These are phyloP conservation scores for Aspergillus sparsus DNA, from an alignment of 495 filamentous ascomycete genomes.

Conservation along the genomic window DNA sequence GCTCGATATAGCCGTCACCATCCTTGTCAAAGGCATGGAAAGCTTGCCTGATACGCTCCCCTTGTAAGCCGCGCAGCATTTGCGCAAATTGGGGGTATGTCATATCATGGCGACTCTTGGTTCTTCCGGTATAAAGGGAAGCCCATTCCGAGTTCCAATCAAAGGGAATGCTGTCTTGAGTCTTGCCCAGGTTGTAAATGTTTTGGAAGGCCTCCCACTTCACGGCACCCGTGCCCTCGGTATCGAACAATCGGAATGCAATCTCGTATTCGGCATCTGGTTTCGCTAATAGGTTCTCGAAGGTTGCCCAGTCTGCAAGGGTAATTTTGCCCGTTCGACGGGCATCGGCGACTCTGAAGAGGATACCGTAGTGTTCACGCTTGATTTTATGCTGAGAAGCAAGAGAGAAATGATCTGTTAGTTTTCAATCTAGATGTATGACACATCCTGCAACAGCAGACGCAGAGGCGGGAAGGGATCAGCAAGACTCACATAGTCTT, in stretches of 20 bases:
- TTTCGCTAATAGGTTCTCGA: constrained; percentile 89
- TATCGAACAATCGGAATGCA: constrained; percentile 92
- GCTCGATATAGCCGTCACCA: constrained; percentile 95
- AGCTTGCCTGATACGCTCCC: constrained; percentile 91
- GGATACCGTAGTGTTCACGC: constrained; percentile 88
- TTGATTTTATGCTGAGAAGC: constrained; percentile 86
- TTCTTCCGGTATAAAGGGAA: constrained; percentile 86
- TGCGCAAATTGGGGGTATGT: constrained; percentile 97
- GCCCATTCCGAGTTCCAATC: constrained; percentile 98
- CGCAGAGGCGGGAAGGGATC: background rate
- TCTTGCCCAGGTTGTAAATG: constrained; percentile 81
- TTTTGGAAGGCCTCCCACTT: constrained; percentile 83
- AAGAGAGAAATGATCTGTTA: constrained; percentile 20
- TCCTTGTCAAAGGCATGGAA: constrained; percentile 92
- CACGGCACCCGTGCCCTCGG: constrained; percentile 75
- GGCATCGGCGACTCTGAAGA: constrained; percentile 87
- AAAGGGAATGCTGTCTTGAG: constrained; percentile 79
- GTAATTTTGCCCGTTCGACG: constrained; percentile 67
- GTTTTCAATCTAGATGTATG: constrained; percentile 17
- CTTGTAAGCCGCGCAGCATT: constrained; percentile 94
- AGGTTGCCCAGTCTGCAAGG: constrained; percentile 84
- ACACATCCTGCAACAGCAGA: constrained; percentile 18
- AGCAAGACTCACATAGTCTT: constrained; percentile 78
- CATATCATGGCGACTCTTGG: constrained; percentile 79
- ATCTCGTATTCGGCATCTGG: constrained; percentile 99